Evolutionary conservation across 2,329 filamentous ascomycete species (phyloP).

Genomic region (Alternaria gansuensis): DNA sequence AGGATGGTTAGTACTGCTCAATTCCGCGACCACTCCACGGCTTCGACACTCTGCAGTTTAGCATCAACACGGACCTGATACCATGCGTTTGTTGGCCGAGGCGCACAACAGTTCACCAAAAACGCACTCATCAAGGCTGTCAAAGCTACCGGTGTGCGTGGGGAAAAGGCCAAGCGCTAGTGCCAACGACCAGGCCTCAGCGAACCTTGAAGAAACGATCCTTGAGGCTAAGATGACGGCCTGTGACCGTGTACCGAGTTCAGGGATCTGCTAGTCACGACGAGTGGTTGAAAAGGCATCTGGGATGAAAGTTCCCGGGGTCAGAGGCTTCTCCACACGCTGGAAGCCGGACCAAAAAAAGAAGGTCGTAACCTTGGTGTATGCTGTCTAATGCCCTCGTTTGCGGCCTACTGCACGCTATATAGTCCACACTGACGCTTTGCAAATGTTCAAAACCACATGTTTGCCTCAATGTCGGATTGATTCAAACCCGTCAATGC

Average conservation of each 20-base stretch:
- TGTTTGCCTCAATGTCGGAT: background rate
- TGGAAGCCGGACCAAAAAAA: slow-evolving; percentile 20
- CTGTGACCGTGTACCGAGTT: slow-evolving; percentile 18
- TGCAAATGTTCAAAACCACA: background rate
- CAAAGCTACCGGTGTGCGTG: background rate
- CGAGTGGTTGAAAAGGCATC: slow-evolving; percentile 9
- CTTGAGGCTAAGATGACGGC: background rate
- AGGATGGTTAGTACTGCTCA: slow-evolving; percentile 17
- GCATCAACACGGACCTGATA: slow-evolving; percentile 18
- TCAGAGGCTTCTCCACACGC: slow-evolving; percentile 17
- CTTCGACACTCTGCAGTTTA: slow-evolving; percentile 24
- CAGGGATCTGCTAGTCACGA: slow-evolving; percentile 15
- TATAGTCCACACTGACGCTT: background rate
- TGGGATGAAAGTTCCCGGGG: slow-evolving; percentile 14
- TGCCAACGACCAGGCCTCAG: background rate
- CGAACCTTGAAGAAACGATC: slow-evolving; percentile 2
- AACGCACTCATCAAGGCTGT: slow-evolving; percentile 14
- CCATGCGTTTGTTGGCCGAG: slow-evolving; percentile 22
- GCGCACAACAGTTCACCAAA: slow-evolving; percentile 1
- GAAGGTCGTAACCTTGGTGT: slow-evolving; percentile 11
- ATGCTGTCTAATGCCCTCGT: slow-evolving; percentile 7
- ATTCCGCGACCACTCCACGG: slow-evolving; percentile 27
- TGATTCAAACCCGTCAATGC: slow-evolving; percentile 5
- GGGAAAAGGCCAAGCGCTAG: slow-evolving; percentile 7
- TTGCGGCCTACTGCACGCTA: slow-evolving; percentile 11